These are phyloP conservation scores for Zymoseptoria ardabiliae DNA, from an alignment of 2,329 filamentous ascomycete genomes.

Conservation along the genomic window DNA sequence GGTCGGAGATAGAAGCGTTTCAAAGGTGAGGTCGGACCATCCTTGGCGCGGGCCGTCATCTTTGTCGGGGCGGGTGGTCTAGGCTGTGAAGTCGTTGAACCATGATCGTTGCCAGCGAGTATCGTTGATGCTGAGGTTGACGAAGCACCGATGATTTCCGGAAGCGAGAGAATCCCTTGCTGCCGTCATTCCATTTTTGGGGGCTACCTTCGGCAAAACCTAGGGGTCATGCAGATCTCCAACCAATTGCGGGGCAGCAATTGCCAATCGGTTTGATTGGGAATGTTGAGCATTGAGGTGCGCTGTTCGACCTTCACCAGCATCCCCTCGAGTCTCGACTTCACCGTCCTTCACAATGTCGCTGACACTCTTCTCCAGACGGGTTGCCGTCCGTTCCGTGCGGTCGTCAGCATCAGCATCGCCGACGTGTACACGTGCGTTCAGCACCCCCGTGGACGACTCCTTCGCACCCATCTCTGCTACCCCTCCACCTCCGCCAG, in stretches of 20 bases:
- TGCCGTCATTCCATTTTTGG: no score
- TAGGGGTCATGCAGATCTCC: no score
- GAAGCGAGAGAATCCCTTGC: no score
- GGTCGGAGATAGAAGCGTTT: no score
- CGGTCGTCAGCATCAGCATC: conserved; percentile 5
- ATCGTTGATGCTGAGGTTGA: no score
- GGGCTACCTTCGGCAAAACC: no score
- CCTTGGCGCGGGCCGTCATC: no score
- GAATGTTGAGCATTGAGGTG: neutral
- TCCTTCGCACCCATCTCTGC: conserved; percentile 23
- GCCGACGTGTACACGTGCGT: conserved; percentile 13
- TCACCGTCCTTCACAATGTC: conserved; percentile 14
- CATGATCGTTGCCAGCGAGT: no score
- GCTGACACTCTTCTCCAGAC: conserved; percentile 18
- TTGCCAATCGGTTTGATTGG: neutral
- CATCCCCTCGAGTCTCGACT: neutral
- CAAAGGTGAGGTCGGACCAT: no score
- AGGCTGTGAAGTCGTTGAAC: no score
- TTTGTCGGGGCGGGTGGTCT: no score
- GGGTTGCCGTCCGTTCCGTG: conserved; percentile 17
- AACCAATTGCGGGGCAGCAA: neutral
- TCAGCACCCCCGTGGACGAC: conserved; percentile 32
- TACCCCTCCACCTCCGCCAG: conserved; percentile 20
- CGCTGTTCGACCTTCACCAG: neutral
- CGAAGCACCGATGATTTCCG: no score